Evolutionary conservation across 176 grass and related monocot species (phyloP).

Genomic region (Juncus inflexus): DNA sequence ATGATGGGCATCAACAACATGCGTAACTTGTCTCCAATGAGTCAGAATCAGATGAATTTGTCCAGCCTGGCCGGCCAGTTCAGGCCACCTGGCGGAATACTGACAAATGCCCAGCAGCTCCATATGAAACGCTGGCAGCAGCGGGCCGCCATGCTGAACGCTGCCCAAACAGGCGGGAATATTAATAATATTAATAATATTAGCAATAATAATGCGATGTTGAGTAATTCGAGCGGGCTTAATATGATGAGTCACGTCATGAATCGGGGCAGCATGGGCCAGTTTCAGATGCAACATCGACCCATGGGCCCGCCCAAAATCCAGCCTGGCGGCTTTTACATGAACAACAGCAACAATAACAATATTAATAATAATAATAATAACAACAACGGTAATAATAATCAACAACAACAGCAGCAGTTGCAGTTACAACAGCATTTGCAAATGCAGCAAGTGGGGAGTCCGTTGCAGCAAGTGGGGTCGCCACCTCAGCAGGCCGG

Average conservation of each 20-base stretch:
- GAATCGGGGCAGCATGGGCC: constrained; percentile 58
- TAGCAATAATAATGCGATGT: constrained; percentile 61
- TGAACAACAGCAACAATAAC: constrained; percentile 58
- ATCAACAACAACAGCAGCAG: constrained; percentile 40
- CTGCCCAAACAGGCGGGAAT: constrained; percentile 51
- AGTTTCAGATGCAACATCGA: constrained; percentile 51
- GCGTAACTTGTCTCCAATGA: constrained; percentile 17
- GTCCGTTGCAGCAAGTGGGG: constrained; percentile 50
- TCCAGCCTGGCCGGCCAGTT: constrained; percentile 51
- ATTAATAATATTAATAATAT: constrained; percentile 56
- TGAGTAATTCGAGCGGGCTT: constrained; percentile 53
- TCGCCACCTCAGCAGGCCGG: constrained; percentile 56
- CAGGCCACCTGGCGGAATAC: constrained; percentile 34
- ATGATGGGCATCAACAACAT: constrained; percentile 62
- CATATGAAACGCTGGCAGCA: constrained; percentile 56
- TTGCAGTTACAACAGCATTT: constrained; percentile 32
- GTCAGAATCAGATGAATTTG: constrained; percentile 63
- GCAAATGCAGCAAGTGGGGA: constrained; percentile 45
- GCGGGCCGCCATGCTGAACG: constrained; percentile 51
- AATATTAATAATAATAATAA: constrained; percentile 22
- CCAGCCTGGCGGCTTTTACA: constrained; percentile 52
- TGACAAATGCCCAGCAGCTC: constrained; percentile 30
- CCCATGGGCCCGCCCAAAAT: constrained; percentile 96
- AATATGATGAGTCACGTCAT: constrained; percentile 60
- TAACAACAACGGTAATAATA: constrained; percentile 20